phyloP scores from a whole-genome alignment of 495 filamentous ascomycete species.

The Chaetomidium leptoderma region DNA sequence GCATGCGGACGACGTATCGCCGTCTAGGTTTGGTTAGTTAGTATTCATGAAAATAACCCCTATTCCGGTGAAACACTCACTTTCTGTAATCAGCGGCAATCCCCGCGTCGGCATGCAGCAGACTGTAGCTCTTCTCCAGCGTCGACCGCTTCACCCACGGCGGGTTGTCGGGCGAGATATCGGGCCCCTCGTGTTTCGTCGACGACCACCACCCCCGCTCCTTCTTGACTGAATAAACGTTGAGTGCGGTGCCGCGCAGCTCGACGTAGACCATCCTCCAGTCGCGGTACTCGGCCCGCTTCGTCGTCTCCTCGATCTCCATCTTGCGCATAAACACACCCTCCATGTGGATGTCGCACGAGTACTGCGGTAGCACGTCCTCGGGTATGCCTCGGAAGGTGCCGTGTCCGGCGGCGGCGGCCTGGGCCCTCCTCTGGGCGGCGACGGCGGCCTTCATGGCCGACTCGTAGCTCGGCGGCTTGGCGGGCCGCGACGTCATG shows the following conservation, averaged over 20 bases:
- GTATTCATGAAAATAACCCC: neutral
- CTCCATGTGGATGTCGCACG: conserved; percentile 50
- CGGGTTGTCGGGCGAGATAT: conserved; percentile 40
- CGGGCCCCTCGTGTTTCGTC: conserved; percentile 28
- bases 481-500: conserved; percentile 34
- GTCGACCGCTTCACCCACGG: conserved; percentile 41
- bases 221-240: conserved; percentile 52
- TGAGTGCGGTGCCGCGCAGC: conserved; percentile 58
- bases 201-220: conserved; percentile 37
- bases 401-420: conserved; percentile 1
- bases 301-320: conserved; percentile 55
- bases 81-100: conserved; percentile 61
- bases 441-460: conserved; percentile 31
- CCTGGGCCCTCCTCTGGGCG: conserved; percentile 35
- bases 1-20: conserved; percentile 57
- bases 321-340: conserved; percentile 53
- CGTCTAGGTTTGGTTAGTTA: conserved; percentile 34
- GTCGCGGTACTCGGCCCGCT: conserved; percentile 46
- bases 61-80: conserved; percentile 29
- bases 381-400: conserved; percentile 3
- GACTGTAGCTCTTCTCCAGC: conserved; percentile 53
- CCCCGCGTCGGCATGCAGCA: conserved; percentile 63
- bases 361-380: conserved; percentile 51
- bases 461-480: conserved; percentile 37
- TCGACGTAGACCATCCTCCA: conserved; percentile 56